Evolutionary conservation across 1,139 yeast species (phyloP).

Genomic region (Kodamaea alishanica): DNA sequence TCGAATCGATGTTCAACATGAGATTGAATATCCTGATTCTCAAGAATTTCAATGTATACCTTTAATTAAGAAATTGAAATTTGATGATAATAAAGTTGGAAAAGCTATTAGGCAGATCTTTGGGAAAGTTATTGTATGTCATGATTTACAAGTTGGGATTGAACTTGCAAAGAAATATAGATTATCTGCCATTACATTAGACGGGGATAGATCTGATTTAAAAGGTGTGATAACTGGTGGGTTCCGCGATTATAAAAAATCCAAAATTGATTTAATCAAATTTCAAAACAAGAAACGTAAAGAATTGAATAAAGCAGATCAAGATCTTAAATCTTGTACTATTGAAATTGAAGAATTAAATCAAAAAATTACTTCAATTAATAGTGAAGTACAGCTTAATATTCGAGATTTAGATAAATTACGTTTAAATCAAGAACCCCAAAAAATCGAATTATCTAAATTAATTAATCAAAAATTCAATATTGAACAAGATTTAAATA

Average conservation of each 20-base stretch:
- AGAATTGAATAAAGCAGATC: conserved; percentile 40
- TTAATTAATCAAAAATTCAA: conserved; percentile 39
- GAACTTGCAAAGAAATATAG: conserved; percentile 61
- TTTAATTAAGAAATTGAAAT: conserved; percentile 66
- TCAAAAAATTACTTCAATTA: conserved; percentile 26
- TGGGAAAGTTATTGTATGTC: conserved; percentile 76
- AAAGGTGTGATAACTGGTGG: conserved; percentile 91
- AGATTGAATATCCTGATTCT: conserved; percentile 50
- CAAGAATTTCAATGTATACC: conserved; percentile 63
- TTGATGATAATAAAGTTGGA: conserved; percentile 46
- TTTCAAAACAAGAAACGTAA: conserved; percentile 49
- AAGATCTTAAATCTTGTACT: conserved; percentile 20
- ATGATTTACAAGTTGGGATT: conserved; percentile 64
- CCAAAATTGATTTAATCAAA: conserved; percentile 69
- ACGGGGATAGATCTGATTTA: conserved; percentile 85
- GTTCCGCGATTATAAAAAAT: conserved; percentile 63
- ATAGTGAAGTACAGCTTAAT: conserved; percentile 45
- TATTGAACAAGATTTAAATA: conserved; percentile 39
- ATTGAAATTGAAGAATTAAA: conserved; percentile 24
- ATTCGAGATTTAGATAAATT: conserved; percentile 36
- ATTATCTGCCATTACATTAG: conserved; percentile 78
- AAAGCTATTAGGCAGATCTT: conserved; percentile 76
- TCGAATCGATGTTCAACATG: conserved; percentile 43
- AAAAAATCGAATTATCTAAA: conserved; percentile 39
- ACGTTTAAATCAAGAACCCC: conserved; percentile 40